Base-by-base conservation (phyloP, 768 basidiomycete genomes). In the Solioccasus polychromus region DNA sequence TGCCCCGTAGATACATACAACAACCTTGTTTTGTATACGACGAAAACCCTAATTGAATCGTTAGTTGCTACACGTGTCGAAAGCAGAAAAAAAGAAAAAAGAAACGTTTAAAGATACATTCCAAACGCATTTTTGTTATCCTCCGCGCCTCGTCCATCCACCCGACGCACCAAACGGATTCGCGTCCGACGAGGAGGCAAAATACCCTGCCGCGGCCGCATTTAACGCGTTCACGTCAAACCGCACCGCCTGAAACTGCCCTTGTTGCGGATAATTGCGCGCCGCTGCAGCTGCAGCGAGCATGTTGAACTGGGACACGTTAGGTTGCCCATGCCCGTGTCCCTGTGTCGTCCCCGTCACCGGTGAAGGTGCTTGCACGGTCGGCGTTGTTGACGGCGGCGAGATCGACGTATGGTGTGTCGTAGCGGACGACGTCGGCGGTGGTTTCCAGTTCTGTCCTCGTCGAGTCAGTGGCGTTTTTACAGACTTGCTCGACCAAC, bases 391-490 rank as follows among this genome's bases (percentile, higher is more conserved):
- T 25, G 57, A 17, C 23, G 50, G 43, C 23, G 39, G 11, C 18
- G 43, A 46, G 34, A 39, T 54, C 31, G 38, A 3, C 14, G 23
- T 32, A 3, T 40, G 14, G 14, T 52, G 50, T 1, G 41, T 29
- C 31, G 34, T 20, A 4, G 25, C 14, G 8, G 55, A 42, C 18
- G 47, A n/a, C 14, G 46, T 36, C 20, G 50, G 34, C 17, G 60
- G 78, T n/a, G 80, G 80, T 63, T 76, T 82, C 71, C 76, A 82
- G 47, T 76, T 73, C 80, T 82, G 37, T 48, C 8, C 14, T 10
- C 17, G 12, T 22, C 12, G 5, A 28, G 9, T 59, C 36, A 57
- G 32, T 4, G 28, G 7, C 7, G 28, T 12, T 28, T 12, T 28
- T n/a, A n/a, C n/a, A n/a, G 28, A 15, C 30, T 31, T 20, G 17